Evolutionary conservation across 192 early-diverging fungal species (phyloP), one percentile per base, ranked within the genome.

Genomic region (Rhizophagus prolifer): DNA sequence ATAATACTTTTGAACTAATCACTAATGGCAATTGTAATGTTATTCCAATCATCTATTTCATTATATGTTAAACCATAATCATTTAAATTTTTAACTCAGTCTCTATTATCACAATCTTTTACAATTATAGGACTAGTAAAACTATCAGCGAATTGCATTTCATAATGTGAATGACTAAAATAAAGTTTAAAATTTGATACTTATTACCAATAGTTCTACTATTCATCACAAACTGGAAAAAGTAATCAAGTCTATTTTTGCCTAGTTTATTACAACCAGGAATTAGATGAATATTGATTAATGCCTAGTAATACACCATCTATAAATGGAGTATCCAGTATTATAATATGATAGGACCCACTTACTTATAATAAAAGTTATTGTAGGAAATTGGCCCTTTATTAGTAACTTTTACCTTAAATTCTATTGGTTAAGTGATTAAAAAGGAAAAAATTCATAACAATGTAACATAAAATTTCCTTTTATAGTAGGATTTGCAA

Each of bases 91-190:
- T 60, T n/a, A 9, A 23, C 19, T 41, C 38, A 8, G 38, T 41
- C 9, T 4, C 5, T 8, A 9, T 41, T 8, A 0, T 41, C 38
- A 41, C 38, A 41, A 9, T 60, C 58, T 25, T 60, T 25, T 9
- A 93, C 74, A 47, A 92, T 87, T 13, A 93, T 66, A 0, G 89
- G 86, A 9, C 90, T 83, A 7, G 87, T 82, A 44, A 92, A 78
- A 23, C 90, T 91, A 64, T 93, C 90, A 34, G 90, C 89, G 79
- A 92, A 91, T 72, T 92, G 89, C 1, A 81, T 79, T 10, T 77
- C 76, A 78, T 80, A 84, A 74, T 92, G 91, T 30, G 87, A 77
- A 72, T 92, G 91, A 74, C 89, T n/a, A n/a, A n/a, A n/a, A n/a
- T n/a, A n/a, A n/a, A n/a, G n/a, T n/a, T n/a, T n/a, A n/a, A n/a